These are phyloP conservation scores for Myriosclerotinia curreyana DNA, from an alignment of 2,329 filamentous ascomycete genomes.

Conservation along the genomic window DNA sequence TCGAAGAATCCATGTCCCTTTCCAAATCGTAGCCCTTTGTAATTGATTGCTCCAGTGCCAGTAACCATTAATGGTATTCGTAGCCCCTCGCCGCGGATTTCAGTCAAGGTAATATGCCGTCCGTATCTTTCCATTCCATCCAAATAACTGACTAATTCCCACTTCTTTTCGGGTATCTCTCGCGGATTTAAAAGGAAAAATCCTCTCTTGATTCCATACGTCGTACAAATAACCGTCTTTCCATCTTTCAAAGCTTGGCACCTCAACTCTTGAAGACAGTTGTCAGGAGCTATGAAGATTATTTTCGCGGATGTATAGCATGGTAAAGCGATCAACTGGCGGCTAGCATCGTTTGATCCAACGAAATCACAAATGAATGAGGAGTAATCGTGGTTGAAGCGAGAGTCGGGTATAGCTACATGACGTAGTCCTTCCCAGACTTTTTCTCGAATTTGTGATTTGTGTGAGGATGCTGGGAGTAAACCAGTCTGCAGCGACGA, in stretches of 20 bases:
- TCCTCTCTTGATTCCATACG: slow-evolving; percentile 44
- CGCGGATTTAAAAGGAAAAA: slow-evolving; percentile 44
- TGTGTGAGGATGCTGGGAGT: slow-evolving; percentile 14
- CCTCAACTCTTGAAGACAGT: slow-evolving; percentile 45
- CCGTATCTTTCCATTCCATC: slow-evolving; percentile 48
- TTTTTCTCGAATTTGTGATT: slow-evolving; percentile 23
- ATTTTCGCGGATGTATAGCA: slow-evolving; percentile 38
- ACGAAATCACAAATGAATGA: slow-evolving; percentile 46
- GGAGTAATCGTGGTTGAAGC: slow-evolving; percentile 45
- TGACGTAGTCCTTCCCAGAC: slow-evolving; percentile 42
- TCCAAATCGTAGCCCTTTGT: slow-evolving; percentile 42
- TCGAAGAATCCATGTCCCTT: slow-evolving; percentile 45
- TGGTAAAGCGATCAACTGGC: slow-evolving; percentile 38
- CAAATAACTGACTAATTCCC: slow-evolving; percentile 41
- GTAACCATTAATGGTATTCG: slow-evolving; percentile 41
- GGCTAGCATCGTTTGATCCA: slow-evolving; percentile 40
- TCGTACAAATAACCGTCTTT: slow-evolving; percentile 44
- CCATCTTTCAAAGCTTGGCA: slow-evolving; percentile 42
- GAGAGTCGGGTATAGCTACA: slow-evolving; percentile 45
- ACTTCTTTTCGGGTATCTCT: slow-evolving; percentile 34
- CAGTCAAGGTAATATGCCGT: slow-evolving; percentile 38
- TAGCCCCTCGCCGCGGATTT: slow-evolving; percentile 39
- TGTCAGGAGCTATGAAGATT: slow-evolving; percentile 46
- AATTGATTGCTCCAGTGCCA: slow-evolving; percentile 43
- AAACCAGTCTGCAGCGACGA: neutral